Conservation (phyloP, 805 yeast genomes). For the Vanderwaltozyma yarrowii region DNA sequence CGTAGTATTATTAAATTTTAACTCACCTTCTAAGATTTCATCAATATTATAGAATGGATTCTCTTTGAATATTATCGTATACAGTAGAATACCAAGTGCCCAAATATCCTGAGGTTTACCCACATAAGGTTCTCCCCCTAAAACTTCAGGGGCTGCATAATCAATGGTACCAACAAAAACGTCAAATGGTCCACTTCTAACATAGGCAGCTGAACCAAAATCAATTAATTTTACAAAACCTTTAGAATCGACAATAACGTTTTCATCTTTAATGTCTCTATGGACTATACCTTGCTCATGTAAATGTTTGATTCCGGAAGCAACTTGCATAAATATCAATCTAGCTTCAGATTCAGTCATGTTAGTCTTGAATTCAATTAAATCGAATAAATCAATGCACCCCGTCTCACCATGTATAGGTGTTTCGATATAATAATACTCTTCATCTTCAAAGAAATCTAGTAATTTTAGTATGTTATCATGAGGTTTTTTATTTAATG, state of each 20-base stretch:
- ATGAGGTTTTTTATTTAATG: conserved; percentile 67
- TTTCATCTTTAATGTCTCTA: conserved; percentile 92
- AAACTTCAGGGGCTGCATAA: conserved; percentile 95
- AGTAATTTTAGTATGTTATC: conserved; percentile 77
- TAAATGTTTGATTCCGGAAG: conserved; percentile 67
- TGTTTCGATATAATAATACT: conserved; percentile 82
- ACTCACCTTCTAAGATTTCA: conserved; percentile 85
- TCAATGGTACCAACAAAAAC: conserved; percentile 97
- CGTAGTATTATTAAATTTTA: conserved; percentile 37
- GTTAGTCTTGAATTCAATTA: conserved; percentile 74
- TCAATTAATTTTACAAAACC: conserved; percentile 82
- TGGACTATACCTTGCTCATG: conserved; percentile 85
- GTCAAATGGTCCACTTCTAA: conserved; percentile 87
- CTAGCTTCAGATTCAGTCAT: conserved; percentile 75
- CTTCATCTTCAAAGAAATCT: conserved; percentile 88
- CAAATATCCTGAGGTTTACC: conserved; percentile 95
- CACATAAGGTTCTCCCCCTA: conserved; percentile 77
- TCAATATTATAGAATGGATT: conserved; percentile 94
- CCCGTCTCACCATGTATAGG: conserved; percentile 85
- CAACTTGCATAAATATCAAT: conserved; percentile 68
- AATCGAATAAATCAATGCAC: conserved; percentile 86
- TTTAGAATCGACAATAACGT: conserved; percentile 74
- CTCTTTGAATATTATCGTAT: conserved; percentile 85
- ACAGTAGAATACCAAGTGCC: conserved; percentile 88
- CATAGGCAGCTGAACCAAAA: conserved; percentile 91